These are phyloP conservation scores for Diplodia corticola DNA, from an alignment of 2,329 filamentous ascomycete genomes.

Conservation along the genomic window DNA sequence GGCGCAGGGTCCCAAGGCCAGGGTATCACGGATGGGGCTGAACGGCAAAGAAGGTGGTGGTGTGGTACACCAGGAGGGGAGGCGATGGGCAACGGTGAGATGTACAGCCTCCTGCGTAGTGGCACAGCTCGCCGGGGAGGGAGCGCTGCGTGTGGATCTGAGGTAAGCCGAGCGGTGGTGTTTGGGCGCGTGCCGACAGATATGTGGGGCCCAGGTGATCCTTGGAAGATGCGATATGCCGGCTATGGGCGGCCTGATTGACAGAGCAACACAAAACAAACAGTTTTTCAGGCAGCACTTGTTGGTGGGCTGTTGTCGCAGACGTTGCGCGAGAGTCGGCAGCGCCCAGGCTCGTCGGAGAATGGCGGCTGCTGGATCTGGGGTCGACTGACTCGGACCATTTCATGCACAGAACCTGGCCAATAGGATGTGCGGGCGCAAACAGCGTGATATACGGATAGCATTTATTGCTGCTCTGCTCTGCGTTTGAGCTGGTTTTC, in stretches of 20 bases:
- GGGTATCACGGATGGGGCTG: not conserved
- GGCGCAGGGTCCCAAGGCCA: not conserved
- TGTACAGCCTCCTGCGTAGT: not conserved
- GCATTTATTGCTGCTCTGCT: conserved; percentile 15
- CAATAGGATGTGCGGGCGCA: not conserved
- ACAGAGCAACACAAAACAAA: not conserved
- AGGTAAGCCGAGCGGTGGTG: not conserved
- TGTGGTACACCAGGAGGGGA: not conserved
- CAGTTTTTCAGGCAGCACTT: not conserved
- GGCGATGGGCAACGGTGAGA: not conserved
- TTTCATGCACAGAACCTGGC: conserved; percentile 14
- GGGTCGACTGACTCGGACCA: conserved; percentile 8
- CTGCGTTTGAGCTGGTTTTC: not conserved
- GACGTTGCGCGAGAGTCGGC: not conserved
- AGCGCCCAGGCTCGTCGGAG: not conserved
- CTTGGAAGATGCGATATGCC: not conserved
- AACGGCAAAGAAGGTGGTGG: not conserved
- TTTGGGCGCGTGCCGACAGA: not conserved
- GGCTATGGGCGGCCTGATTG: not conserved
- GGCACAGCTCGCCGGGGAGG: not conserved
- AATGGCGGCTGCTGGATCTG: conserved; percentile 5
- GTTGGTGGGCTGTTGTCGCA: not conserved
- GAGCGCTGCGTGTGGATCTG: not conserved
- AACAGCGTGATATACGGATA: not conserved
- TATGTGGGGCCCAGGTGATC: not conserved